Evolutionary conservation across 2,329 filamentous ascomycete species (phyloP).

Genomic region (Cladosporium sp.): DNA sequence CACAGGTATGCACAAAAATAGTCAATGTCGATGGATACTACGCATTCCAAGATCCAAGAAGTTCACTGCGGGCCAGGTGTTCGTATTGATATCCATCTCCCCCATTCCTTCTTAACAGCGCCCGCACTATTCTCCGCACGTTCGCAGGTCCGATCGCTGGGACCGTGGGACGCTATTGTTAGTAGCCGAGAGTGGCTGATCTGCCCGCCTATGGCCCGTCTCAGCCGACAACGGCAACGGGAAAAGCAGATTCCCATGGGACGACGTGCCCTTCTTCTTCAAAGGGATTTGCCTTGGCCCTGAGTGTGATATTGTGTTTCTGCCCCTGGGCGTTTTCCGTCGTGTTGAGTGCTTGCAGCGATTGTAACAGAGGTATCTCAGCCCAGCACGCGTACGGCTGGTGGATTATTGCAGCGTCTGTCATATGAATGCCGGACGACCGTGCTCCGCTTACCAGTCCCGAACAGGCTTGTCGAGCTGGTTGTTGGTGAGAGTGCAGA

Average conservation of each 20-base stretch:
- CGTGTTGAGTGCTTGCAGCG: too few species aligned
- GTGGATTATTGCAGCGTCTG: background rate
- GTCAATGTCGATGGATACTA: too few species aligned
- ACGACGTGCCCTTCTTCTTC: background rate
- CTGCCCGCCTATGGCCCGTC: constrained; percentile 2
- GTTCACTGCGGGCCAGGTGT: too few species aligned
- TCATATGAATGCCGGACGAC: background rate
- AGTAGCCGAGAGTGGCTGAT: constrained; percentile 8
- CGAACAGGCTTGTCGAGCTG: background rate
- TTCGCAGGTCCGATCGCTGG: background rate
- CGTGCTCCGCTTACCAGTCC: background rate
- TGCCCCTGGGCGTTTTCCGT: too few species aligned
- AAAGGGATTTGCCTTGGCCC: constrained; percentile 5
- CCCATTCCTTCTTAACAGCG: background rate
- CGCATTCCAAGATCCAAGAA: too few species aligned
- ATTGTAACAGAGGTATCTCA: background rate
- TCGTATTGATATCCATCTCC: background rate
- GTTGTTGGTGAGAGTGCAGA: constrained; percentile 1
- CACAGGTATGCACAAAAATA: too few species aligned
- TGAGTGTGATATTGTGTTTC: background rate
- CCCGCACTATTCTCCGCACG: constrained; percentile 9
- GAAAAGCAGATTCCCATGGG: constrained; percentile 1
- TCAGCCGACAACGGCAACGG: background rate
- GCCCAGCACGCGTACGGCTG: background rate
- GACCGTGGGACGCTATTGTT: constrained; percentile 10